Evolutionary conservation across 2,329 filamentous ascomycete genomes (phyloP), one percentile per base, ranked within the genome.

Genomic region (Phaeophleospora eucalypticola): DNA sequence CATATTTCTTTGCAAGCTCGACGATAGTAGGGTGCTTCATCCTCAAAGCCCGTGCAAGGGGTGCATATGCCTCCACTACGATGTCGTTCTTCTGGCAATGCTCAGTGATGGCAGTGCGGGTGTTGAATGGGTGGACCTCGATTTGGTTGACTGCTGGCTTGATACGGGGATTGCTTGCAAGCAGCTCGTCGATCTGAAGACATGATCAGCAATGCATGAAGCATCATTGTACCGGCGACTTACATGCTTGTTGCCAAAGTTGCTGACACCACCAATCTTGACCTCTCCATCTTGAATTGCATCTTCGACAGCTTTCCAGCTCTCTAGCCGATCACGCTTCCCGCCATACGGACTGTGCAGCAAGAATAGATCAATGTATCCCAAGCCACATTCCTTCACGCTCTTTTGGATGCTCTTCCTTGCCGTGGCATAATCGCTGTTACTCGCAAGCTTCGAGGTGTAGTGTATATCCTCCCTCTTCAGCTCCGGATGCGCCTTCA

Each of bases 91-190:
- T 70, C 46, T 79, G 74, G 60, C 87, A 87, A 57, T 80, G 82
- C 10, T 77, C 73, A 0, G 81, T 77, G 52, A 93, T 89, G 32
- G 76, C 74, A 0, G 72, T 74, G 43, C 84, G 80, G 1, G 85
- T 89, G 64, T 90, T 88, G 77, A 91, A 93, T 0, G 86, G 87
- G 52, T 91, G 86, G 1, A 90, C 78, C 65, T 91, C 85, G 58
- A 90, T 84, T 69, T 93, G 87, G 60, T 91, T 91, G 41, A 91
- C 80, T 1, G 81, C 79, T 0, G 87, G 87, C 8, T 71, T 65
- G 37, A 86, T 76, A 0, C 75, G 73, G 0, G 84, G 82, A 9
- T 79, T 79, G 0, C 76, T 77, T 2, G 75, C 73, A 60, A 88
- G 76, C 40, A 89, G 70, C 62, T 89, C 85, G 53, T 86, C 77